Evolutionary conservation across 192 early-diverging fungal genomes (phyloP).

Genomic region (Podila verticillata): DNA sequence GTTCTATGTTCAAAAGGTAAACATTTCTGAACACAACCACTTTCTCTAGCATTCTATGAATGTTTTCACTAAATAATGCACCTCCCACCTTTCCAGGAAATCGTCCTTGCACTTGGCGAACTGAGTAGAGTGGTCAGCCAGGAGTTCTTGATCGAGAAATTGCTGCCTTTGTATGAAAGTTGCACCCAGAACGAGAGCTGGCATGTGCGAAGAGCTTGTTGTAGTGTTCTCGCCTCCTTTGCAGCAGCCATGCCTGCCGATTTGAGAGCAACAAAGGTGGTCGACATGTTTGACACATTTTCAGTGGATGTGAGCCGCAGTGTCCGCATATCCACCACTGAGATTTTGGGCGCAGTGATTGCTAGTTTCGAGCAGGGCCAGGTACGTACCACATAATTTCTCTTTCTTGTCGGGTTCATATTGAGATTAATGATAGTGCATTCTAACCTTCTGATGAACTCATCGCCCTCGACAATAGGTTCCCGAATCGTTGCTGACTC

Average conservation of each 20-base stretch:
- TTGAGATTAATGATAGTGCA: background rate
- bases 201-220: constrained; percentile 67
- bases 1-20: constrained; percentile 68
- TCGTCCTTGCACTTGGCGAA: constrained; percentile 45
- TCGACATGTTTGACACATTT: constrained; percentile 61
- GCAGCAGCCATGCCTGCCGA: constrained; percentile 59
- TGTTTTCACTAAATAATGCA: background rate
- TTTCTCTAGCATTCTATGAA: background rate
- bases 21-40: background rate
- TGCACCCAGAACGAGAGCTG: constrained; percentile 65
- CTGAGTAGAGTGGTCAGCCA: constrained; percentile 28
- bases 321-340: constrained; percentile 62
- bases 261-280: constrained; percentile 50
- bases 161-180: constrained; percentile 62
- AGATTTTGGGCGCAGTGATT: constrained; percentile 68
- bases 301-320: constrained; percentile 63
- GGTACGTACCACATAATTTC: background rate
- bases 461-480: constrained; percentile 30
- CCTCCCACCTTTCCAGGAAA: constrained; percentile 31
- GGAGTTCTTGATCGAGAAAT: constrained; percentile 34
- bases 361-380: constrained; percentile 58
- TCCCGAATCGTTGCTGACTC: constrained; percentile 57
- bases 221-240: constrained; percentile 57
- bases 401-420: background rate
- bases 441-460: background rate